These are phyloP conservation scores for Rhypophila decipiens DNA, from an alignment of 495 filamentous ascomycete species.

Conservation along the genomic window DNA sequence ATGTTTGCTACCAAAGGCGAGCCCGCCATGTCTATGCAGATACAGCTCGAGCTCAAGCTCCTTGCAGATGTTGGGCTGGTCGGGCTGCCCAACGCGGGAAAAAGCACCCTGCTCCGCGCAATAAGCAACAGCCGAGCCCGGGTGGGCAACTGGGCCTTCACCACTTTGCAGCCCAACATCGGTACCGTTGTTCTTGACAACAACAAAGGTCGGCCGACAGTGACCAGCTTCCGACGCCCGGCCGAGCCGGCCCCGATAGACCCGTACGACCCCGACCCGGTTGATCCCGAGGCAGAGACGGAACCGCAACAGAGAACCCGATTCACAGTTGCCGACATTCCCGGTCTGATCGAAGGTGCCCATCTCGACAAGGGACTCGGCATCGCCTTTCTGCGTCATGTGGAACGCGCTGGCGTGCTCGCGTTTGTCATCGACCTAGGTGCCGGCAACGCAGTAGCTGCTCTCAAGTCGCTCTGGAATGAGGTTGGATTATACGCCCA, in stretches of 20 bases:
- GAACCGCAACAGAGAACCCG: conserved; percentile 52
- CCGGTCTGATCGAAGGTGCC: conserved; percentile 82
- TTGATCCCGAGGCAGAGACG: conserved; percentile 19
- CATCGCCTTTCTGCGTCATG: conserved; percentile 85
- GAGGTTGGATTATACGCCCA: conserved; percentile 84
- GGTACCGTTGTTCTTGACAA: conserved; percentile 90
- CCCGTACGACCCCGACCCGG: conserved; percentile 8
- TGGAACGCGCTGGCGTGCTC: conserved; percentile 86
- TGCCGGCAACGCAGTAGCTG: conserved; percentile 67
- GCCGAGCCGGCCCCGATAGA: conserved; percentile 22
- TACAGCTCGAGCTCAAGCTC: conserved; percentile 90
- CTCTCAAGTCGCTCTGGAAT: conserved; percentile 75
- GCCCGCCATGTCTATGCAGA: conserved; percentile 62
- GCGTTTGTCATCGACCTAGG: conserved; percentile 90
- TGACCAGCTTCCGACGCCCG: conserved; percentile 21
- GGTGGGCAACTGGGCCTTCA: conserved; percentile 94
- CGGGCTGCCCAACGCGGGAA: conserved; percentile 92
- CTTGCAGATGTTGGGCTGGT: conserved; percentile 93
- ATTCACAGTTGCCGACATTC: conserved; percentile 95
- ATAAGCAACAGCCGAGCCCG: conserved; percentile 79
- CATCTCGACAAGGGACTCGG: conserved; percentile 90
- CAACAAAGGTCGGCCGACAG: conserved; percentile 55
- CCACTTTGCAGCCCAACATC: conserved; percentile 87
- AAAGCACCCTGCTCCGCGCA: conserved; percentile 84
- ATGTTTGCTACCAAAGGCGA: conserved; percentile 87